These are phyloP conservation scores for Pleurotus djamor DNA, from an alignment of 768 basidiomycete species.

Conservation along the genomic window DNA sequence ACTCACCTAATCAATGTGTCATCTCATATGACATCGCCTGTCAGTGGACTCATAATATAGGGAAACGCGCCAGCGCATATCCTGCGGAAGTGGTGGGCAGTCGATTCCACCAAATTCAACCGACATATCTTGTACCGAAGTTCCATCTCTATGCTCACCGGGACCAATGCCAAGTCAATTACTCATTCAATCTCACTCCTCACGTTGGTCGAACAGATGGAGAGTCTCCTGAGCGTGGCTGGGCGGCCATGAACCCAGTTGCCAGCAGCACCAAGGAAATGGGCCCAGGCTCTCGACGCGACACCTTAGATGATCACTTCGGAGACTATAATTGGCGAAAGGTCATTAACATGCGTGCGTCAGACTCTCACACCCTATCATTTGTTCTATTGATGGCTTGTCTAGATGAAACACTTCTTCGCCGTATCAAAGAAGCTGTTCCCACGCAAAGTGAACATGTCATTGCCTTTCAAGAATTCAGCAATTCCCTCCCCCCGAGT, in stretches of 20 bases:
- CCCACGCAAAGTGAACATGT: not conserved
- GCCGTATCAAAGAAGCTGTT: not conserved
- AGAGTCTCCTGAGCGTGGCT: constrained; percentile 21
- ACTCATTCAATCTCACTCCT: constrained; percentile 10
- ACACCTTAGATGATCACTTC: constrained; percentile 26
- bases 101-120: not conserved
- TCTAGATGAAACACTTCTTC: not conserved
- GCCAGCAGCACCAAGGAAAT: constrained; percentile 24
- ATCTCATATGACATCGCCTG: constrained; percentile 20
- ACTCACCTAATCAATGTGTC: not conserved
- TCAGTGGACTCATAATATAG: not conserved
- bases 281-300: constrained; percentile 14
- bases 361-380: not conserved
- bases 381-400: not conserved
- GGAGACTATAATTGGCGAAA: constrained; percentile 17
- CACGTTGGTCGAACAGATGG: constrained; percentile 26
- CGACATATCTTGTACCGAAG: not conserved
- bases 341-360: not conserved
- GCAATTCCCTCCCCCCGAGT: not conserved
- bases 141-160: constrained; percentile 9
- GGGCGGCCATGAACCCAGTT: constrained; percentile 16
- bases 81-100: not conserved
- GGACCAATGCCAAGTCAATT: constrained; percentile 5
- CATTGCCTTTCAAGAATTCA: not conserved
- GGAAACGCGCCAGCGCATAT: too few species aligned